A percentile compares a stretch with the other conserved stretches of the same genome.
Conservation (phyloP, 805 yeast genomes). For the Saturnispora quitensis region DNA sequence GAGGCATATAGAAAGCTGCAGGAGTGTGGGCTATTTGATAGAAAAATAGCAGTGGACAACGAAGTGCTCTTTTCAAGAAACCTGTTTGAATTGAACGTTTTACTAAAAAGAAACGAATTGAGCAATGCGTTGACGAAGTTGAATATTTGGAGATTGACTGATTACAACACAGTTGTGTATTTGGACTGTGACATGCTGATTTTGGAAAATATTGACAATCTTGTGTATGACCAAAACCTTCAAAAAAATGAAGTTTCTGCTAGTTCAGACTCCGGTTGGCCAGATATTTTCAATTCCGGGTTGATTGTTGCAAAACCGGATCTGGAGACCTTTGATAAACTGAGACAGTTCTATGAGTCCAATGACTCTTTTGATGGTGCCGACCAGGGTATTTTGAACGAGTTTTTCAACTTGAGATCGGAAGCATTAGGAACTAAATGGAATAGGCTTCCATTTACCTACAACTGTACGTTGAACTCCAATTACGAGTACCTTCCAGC, state of each 20-base stretch:
- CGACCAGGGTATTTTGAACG: constrained; percentile 84
- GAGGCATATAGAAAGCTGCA: constrained; percentile 12
- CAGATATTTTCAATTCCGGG: constrained; percentile 82
- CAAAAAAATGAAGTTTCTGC: constrained; percentile 35
- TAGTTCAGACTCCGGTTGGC: constrained; percentile 84
- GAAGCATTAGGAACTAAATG: constrained; percentile 32
- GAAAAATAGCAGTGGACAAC: constrained; percentile 18
- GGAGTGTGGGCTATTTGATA: constrained; percentile 13
- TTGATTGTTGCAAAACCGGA: constrained; percentile 55
- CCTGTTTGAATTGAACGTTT: constrained; percentile 11
- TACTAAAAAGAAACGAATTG: constrained; percentile 26
- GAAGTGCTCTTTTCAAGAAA: constrained; percentile 17
- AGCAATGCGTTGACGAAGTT: constrained; percentile 42
- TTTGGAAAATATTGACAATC: constrained; percentile 27
- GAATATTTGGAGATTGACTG: constrained; percentile 38
- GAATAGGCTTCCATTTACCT: constrained; percentile 68
- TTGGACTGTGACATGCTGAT: constrained; percentile 52
- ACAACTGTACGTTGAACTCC: constrained; percentile 60
- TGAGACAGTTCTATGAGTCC: constrained; percentile 27
- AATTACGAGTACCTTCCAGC: constrained; percentile 31
- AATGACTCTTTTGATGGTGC: constrained; percentile 66
- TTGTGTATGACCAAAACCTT: constrained; percentile 18
- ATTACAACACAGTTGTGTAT: constrained; percentile 43
- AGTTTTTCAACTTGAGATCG: constrained; percentile 41
- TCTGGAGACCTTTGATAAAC: constrained; percentile 30